phyloP scores from a whole-genome alignment of 2,329 filamentous ascomycete genomes.

The Ophiostoma australiae region DNA sequence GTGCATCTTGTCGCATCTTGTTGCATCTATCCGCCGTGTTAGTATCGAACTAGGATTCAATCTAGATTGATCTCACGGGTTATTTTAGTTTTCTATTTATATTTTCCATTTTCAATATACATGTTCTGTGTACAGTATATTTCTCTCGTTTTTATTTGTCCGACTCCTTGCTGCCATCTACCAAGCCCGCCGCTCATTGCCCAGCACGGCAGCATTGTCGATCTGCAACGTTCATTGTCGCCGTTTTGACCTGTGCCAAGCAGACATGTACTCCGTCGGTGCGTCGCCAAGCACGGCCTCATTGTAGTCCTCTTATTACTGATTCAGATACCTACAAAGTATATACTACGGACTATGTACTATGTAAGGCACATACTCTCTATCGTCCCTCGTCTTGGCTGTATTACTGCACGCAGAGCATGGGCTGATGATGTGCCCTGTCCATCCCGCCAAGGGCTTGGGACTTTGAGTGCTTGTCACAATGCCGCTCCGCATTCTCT shows the following conservation, averaged over 20 bases:
- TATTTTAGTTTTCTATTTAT: too few species aligned
- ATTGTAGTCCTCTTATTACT: too few species aligned
- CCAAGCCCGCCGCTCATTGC: not conserved
- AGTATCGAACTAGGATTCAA: not conserved
- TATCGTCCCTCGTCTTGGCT: not conserved
- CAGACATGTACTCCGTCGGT: not conserved
- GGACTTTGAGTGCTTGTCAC: not conserved
- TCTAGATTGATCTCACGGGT: not conserved
- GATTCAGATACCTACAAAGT: too few species aligned
- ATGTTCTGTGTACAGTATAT: not conserved
- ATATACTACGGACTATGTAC: too few species aligned
- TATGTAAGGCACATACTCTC: too few species aligned
- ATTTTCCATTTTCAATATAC: not conserved
- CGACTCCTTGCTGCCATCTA: not conserved
- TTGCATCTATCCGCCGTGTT: not conserved
- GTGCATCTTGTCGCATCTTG: not conserved
- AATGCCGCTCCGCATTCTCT: not conserved
- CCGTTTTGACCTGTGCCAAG: not conserved
- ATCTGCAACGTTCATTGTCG: not conserved
- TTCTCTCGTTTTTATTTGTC: not conserved
- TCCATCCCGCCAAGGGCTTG: slow-evolving; percentile 5
- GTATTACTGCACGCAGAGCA: not conserved
- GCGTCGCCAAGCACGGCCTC: not conserved
- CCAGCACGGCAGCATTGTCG: slow-evolving; percentile 5
- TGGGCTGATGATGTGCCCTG: slow-evolving; percentile 1